Base-by-base conservation (phyloP, 306 rosid species). In the Adenanthera pavonina region DNA sequence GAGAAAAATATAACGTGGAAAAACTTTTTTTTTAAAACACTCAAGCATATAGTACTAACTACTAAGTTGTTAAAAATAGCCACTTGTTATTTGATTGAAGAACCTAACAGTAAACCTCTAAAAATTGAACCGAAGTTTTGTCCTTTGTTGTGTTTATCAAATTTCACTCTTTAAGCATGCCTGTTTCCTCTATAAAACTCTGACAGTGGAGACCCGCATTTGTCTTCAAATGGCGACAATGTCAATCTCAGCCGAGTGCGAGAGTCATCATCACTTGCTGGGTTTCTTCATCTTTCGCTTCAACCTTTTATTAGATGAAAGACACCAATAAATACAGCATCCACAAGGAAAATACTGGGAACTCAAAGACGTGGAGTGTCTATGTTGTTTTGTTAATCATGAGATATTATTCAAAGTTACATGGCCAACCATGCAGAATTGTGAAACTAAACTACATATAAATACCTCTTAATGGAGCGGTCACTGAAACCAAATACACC, bases 401-500 rank as follows among this genome's bases (percentile, higher is more conserved):
- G 57, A 59, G 46, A 54, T 40, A 30, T 5, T 7, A 35, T 33
- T 48, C 20, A 19, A 54, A 64, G 53, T 40, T 61, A 14, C 60
- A 33, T 43, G 9, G 33, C 70, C 75, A 43, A 77, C 34, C 46
- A 67, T 43, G 77, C 54, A 65, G 62, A 64, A 33, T 77, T 62
- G 67, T 35, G 71, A 38, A 85, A 69, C 65, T 69, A 43, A 46
- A 68, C 53, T 40, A 19, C 36, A 69, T 40, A 82, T 34, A 73
- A 71, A 20, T 89, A 93, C 98, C 97, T 92, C 88, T 87, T 90
- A 49, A 82, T 57, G 67, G 92, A 62, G 85, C 80, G 84, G 70
- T 83, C 82, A 52, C 65, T 81, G 72, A 90, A 82, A 78, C 98
- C 98, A 76, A 93, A 89, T 36, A 89, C 98, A 49, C 98, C 99